Base-by-base conservation (phyloP, 1,284 basidiomycete genomes). In the Amylostereum areolatum region DNA sequence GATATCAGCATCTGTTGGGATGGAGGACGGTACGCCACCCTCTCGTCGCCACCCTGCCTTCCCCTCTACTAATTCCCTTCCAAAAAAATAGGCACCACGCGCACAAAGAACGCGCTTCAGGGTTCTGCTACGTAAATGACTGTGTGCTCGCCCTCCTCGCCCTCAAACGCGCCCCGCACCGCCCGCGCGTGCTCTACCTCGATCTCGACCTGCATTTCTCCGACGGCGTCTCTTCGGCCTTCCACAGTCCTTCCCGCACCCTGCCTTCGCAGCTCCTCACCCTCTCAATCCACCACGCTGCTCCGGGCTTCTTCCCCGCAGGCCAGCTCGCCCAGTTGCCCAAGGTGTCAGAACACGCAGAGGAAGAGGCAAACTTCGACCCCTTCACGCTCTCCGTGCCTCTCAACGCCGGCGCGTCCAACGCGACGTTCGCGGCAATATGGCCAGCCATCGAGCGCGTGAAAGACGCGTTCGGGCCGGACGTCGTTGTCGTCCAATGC, bases 121-220 rank as follows among this genome's bases (percentile, higher is more conserved):
- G 94, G 0, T 97, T 93, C 67, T 97, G 94, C 69, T 97, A 97
- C 63, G 84, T 97, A 29, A 91, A 92, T 3, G 95, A 97, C 63
- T 85, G 86, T 48, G 81, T 93, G 2, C 75, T 97, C 0, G 87
- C 88, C 0, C 81, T 95, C 47, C 72, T 89, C 39, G 65, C 72
- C 3, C 71, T 87, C 42, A 81, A 77, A 55, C 72, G 74, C 62
- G 27, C 52, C 48, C 55, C 36, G 52, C 53, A n/a, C 47, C 56
- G 7, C 54, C 33, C 85, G 1, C 78, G 87, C 2, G 75, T 93
- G 25, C 81, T 96, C 78, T 97, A 97, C 66, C 74, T 97, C 45
- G 94, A 97, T 63, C 69, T 97, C 11, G 94, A 97, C 64, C 71
- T 97, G 2, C 95, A 97, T 65, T 93, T 89, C 61, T 88, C 89